Evolutionary conservation across 1,284 basidiomycete genomes (phyloP), one percentile per base, ranked within the genome.

Genomic region (Fomitopsis palustris): DNA sequence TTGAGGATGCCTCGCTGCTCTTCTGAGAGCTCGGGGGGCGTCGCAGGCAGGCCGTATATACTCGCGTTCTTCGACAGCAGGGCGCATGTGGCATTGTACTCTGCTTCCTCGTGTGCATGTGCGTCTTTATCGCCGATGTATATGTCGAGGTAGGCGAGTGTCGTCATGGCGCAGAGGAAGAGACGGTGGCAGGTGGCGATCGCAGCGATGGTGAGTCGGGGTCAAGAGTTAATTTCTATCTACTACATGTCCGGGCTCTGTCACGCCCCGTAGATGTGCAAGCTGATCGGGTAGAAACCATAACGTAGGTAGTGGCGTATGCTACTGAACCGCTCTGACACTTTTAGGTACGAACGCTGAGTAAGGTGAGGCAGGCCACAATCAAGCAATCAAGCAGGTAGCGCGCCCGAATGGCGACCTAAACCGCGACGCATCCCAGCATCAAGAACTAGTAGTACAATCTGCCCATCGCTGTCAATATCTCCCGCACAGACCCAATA

Each of bases 1-100:
- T 66, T 67, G 39, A 81, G 60, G 54, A 78, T 78, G 12, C 75
- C 74, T 61, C 69, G 72, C 53, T 80, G 77, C 64, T 79, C 80
- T 43, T 75, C 74, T 23, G 73, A 66, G 9, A 81, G 69, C 12
- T 75, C 72, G 19, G 74, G 67, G 5, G 75, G 75, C 29, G 67
- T 63, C 0, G 71, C 60, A 21, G 77, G 75, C 1, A 82, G 68
- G 12, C 73, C 73, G 54, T 80, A 80, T 33, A 76, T 75, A 1
- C 68, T 53, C 21, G 76, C 72, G 53, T 79, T 75, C 61, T 72
- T 77, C 2, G 65, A 58, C 12, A 81, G 70, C 3, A 78, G 64
- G 14, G 67, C 61, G 23, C 57, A 56, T 4, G 76, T 75, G 1
- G 67, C 63, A 17, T 72, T 67, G 52, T 77, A 78, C 51, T 67